Base-by-base conservation (phyloP, 1,284 basidiomycete genomes). In the Stereum hirsutum region DNA sequence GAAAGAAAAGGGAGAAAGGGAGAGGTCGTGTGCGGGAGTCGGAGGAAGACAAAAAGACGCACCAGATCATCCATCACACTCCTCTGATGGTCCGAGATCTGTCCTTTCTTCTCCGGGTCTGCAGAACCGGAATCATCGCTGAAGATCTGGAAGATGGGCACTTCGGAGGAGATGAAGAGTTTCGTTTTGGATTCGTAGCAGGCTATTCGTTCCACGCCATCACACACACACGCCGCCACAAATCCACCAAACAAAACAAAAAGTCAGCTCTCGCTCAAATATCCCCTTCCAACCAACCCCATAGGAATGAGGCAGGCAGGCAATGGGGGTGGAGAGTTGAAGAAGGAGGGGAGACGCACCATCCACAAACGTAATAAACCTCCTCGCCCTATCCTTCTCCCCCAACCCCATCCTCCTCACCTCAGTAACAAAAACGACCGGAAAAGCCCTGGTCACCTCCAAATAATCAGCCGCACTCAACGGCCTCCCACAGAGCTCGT, bases 361-460 rank as follows among this genome's bases (percentile, higher is more conserved):
- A 67, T 99, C 95, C 56, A 99, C 86, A 56, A 98, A 98, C 0
- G 94, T 96, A 61, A 99, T 99, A 60, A 99, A 98, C 47, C 96
- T 72, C 47, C 95, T 72, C 6, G 93, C 93, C 84, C 85, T 74
- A 61, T 99, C 96, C 63, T 96, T 92, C 62, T 85, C 78, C 46
- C 80, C 74, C 51, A 98, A 60, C 1, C 82, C 86, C 81, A 99
- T 85, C 68, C 87, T 85, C 33, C 89, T 91, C 19, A 99, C 78
- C 52, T 89, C 83, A 32, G 83, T 69, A 32, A 99, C 68, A 59
- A 99, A 98, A 28, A 99, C 73, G 6, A 90, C 94, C 38, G 74
- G 70, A 58, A 96, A 99, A 33, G 70, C 79, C 54, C 80, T 80
- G 23, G 94, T 96, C 46, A 99, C 79, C 65, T 97, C 92, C 33